Percentiles rank a stretch among this genome's conserved stretches.
These are phyloP conservation scores for Leccinum aurantiacum DNA, from an alignment of 768 basidiomycete genomes.

Conservation along the genomic window DNA sequence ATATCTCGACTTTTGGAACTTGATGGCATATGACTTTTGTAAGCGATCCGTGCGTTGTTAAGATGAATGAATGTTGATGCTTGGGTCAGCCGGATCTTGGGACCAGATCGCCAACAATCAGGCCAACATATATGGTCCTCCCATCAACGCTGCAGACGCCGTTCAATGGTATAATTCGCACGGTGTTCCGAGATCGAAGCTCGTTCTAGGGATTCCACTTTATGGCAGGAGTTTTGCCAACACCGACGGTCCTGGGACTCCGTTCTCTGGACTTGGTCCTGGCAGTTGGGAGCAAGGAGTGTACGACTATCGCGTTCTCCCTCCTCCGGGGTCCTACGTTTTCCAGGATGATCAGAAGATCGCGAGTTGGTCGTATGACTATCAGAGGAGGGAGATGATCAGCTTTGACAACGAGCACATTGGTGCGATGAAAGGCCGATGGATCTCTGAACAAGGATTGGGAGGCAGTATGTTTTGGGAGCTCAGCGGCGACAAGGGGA, in stretches of 20 bases:
- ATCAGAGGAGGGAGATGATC: slow-evolving; percentile 72
- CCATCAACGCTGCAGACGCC: slow-evolving; percentile 60
- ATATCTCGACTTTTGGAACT: slow-evolving; percentile 92
- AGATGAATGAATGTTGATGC: slow-evolving; percentile 11
- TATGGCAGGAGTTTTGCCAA: slow-evolving; percentile 92
- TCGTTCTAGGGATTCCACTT: slow-evolving; percentile 89
- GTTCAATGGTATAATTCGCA: slow-evolving; percentile 67
- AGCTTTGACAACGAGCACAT: slow-evolving; percentile 76
- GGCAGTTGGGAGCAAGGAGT: slow-evolving; percentile 90
- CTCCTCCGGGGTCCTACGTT: slow-evolving; percentile 67
- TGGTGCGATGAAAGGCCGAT: slow-evolving; percentile 73
- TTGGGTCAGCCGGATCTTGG: slow-evolving; percentile 70
- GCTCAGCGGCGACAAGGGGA: slow-evolving; percentile 82
- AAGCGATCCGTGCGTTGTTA: slow-evolving; percentile 23
- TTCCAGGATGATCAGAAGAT: slow-evolving; percentile 62
- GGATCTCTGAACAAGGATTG: slow-evolving; percentile 71
- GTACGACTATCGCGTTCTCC: slow-evolving; percentile 93
- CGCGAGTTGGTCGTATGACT: slow-evolving; percentile 86
- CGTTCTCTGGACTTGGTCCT: slow-evolving; percentile 79
- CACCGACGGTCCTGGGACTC: slow-evolving; percentile 76
- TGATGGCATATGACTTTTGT: slow-evolving; percentile 94
- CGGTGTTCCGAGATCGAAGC: slow-evolving; percentile 75
- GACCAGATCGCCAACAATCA: slow-evolving; percentile 74
- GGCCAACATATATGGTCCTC: slow-evolving; percentile 75
- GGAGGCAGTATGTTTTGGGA: slow-evolving; percentile 98